These are phyloP conservation scores for Colletotrichum brevisporum DNA, from an alignment of 2,329 filamentous ascomycete genomes.

Conservation along the genomic window DNA sequence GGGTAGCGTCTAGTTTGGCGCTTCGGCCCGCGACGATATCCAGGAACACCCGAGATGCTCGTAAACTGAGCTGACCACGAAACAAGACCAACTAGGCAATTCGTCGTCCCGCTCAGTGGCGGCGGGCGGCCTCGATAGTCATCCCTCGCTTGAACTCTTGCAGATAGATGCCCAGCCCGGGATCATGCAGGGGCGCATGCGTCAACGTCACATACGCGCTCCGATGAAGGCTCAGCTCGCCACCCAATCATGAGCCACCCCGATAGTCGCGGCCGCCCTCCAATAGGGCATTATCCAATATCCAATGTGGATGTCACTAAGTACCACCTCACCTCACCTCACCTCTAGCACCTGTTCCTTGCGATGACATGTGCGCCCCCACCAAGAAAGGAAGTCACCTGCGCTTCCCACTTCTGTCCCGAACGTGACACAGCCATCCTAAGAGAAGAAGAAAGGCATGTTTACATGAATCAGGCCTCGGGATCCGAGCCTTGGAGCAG, in stretches of 20 bases:
- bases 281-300: too few species aligned
- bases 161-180: background rate
- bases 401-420: background rate
- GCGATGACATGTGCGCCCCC: slow-evolving; percentile 8
- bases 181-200: background rate
- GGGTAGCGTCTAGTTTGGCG: background rate
- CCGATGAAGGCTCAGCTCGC: slow-evolving; percentile 14
- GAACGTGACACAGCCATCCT: slow-evolving; percentile 14
- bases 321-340: too few species aligned
- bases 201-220: background rate
- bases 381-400: background rate
- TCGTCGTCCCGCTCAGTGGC: background rate
- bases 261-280: background rate
- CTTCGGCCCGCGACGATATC: background rate
- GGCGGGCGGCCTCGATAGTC: slow-evolving; percentile 6
- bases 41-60: background rate
- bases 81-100: too few species aligned
- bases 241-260: slow-evolving; percentile 27
- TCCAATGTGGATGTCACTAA: too few species aligned
- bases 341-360: too few species aligned
- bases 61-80: background rate
- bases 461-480: too few species aligned
- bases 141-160: too few species aligned
- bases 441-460: too few species aligned
- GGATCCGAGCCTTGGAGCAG: background rate